Conservation (phyloP, 1,284 basidiomycete species). For the Irpex sp. region DNA sequence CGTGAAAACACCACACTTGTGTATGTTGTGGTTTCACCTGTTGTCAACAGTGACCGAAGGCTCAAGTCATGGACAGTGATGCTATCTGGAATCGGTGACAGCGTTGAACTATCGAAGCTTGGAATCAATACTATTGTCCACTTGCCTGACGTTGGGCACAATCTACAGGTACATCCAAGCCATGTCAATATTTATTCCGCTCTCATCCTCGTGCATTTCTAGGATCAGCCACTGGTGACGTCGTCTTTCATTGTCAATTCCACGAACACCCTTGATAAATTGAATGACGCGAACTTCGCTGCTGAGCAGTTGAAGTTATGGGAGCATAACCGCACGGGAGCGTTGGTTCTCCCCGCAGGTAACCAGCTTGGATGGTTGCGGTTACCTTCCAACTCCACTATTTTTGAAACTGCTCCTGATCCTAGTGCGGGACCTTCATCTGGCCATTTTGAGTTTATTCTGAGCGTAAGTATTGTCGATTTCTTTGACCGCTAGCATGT, state of each 20-base stretch:
- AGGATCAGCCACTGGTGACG: slow-evolving; percentile 14
- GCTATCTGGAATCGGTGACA: slow-evolving; percentile 34
- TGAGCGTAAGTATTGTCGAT: slow-evolving; percentile 19
- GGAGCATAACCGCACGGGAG: not conserved
- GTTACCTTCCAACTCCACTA: slow-evolving; percentile 14
- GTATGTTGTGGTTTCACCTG: slow-evolving; percentile 15
- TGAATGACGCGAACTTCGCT: not conserved
- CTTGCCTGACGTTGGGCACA: slow-evolving; percentile 40
- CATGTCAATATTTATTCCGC: too few species aligned
- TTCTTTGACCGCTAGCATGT: not conserved
- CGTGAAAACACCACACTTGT: slow-evolving; percentile 31
- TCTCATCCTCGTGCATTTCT: too few species aligned
- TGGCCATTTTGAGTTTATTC: slow-evolving; percentile 21
- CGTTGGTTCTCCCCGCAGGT: not conserved
- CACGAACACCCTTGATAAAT: not conserved
- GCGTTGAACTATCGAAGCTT: slow-evolving; percentile 27
- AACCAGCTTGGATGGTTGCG: slow-evolving; percentile 3
- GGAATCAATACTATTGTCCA: slow-evolving; percentile 32
- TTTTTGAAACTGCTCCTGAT: slow-evolving; percentile 14
- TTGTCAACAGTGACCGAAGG: slow-evolving; percentile 11
- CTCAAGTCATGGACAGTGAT: slow-evolving; percentile 25
- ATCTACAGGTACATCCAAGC: slow-evolving; percentile 29
- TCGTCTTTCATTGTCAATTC: not conserved
- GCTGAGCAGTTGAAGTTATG: not conserved
- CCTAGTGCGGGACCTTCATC: slow-evolving; percentile 18